Conservation (phyloP, 768 basidiomycete species). For the Serendipita vermifera region DNA sequence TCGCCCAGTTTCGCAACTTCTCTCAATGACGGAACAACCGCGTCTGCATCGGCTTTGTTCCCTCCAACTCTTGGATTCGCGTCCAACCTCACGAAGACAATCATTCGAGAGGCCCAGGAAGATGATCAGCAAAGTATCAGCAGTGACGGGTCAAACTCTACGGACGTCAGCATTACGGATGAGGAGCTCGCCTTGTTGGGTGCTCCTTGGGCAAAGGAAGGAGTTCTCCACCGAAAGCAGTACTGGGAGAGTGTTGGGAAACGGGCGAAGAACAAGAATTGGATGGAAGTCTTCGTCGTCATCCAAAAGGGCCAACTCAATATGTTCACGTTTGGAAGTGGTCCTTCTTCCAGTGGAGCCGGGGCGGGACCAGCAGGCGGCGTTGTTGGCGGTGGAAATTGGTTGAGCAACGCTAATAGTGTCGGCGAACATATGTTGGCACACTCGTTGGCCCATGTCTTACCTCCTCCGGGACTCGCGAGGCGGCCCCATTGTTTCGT, state of each 20-base stretch:
- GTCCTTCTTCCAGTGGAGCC: slow-evolving; percentile 18
- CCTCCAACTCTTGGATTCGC: slow-evolving; percentile 91
- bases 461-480: slow-evolving; percentile 89
- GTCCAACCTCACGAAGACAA: slow-evolving; percentile 88
- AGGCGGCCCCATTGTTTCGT: slow-evolving; percentile 91
- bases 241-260: slow-evolving; percentile 82
- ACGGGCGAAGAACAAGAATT: slow-evolving; percentile 74
- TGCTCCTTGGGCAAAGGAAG: slow-evolving; percentile 98
- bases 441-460: slow-evolving; percentile 74
- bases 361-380: slow-evolving; percentile 46
- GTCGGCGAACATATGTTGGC: slow-evolving; percentile 76
- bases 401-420: slow-evolving; percentile 80
- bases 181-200: slow-evolving; percentile 92
- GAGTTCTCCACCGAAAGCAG: slow-evolving; percentile 86
- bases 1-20: slow-evolving; percentile 90
- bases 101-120: slow-evolving; percentile 89
- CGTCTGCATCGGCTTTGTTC: slow-evolving; percentile 55
- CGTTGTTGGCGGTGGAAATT: slow-evolving; percentile 85
- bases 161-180: slow-evolving; percentile 77
- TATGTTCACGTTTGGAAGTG: slow-evolving; percentile 90
- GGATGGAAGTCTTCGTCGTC: slow-evolving; percentile 93
- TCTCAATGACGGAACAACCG: slow-evolving; percentile 61
- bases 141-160: slow-evolving; percentile 52
- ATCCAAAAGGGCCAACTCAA: slow-evolving; percentile 87
- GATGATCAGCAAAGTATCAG: slow-evolving; percentile 63